Base-by-base conservation (phyloP, 805 yeast species). In the Pichia sporocuriosa region DNA sequence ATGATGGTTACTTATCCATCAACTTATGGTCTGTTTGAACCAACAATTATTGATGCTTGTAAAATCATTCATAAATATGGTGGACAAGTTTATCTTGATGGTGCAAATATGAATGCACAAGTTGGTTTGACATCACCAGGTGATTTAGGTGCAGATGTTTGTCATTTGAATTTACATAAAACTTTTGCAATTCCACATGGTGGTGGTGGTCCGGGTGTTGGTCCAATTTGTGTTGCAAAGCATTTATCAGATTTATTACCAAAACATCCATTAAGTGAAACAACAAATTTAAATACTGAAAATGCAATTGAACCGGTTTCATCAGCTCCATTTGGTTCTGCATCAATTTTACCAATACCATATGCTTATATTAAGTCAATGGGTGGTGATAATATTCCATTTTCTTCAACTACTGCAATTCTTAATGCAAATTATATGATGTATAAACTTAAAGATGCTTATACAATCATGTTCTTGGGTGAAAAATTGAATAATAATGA, bases 171-270 rank as follows among this genome's bases (percentile, higher is more conserved):
- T 63, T 72, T 93, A 59, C 98, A 93, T 71, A 93, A 93, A 68
- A 93, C 98, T 1, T 93, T 93, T 70, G 88, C 97, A 35, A 87
- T 93, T 57, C 94, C 96, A 42, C 98, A 93, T 58, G 98, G 98
- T 58, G 98, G 98, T 59, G 98, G 98, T 61, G 98, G 98, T 32
- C 98, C 98, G 32, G 98, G 97, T 59, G 95, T 88, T 56, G 98
- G 97, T 16, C 97, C 97, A 39, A 93, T 93, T 49, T 87, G 97
- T 72, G 97, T 90, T 43, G 81, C 80, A 52, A 67, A 72, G 37
- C 95, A 87, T 62, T 70, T 93, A 54, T 74, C 72, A 33, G 85
- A 86, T 40, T 88, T 77, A 65, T 72, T 93, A 54, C 98, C 98
- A 35, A 68, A 70, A 12, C 97, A 93, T 64, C 73, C 75, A 19